A percentile compares a stretch with the other conserved stretches of the same genome.
Conservation (phyloP, 31 red algal species). For the Endocladia muricata region DNA sequence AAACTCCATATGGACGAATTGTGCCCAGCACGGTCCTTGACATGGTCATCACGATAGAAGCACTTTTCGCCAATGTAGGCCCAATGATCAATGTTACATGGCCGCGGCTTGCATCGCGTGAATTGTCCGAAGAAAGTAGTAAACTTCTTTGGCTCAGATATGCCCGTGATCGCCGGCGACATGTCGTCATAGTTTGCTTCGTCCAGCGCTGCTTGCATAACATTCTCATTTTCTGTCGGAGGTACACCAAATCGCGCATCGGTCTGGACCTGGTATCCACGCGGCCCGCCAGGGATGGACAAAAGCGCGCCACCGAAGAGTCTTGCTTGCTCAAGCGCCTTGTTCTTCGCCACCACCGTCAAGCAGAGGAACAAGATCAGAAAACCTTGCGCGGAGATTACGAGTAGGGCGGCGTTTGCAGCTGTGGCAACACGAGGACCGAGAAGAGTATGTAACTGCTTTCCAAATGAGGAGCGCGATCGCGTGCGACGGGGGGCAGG, state of each 20-base stretch:
- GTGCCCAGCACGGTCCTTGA: conserved; percentile 36
- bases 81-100: conserved; percentile 47
- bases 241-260: neutral
- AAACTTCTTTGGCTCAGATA: neutral
- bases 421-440: neutral
- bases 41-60: conserved; percentile 28
- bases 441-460: conserved; percentile 5
- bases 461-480: neutral
- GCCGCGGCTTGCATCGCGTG: conserved; percentile 5
- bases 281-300: neutral
- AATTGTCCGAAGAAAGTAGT: conserved; percentile 11
- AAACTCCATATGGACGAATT: conserved; percentile 58
- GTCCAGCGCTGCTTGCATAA: neutral
- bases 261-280: neutral
- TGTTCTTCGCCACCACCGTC: neutral
- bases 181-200: conserved; percentile 10
- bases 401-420: neutral
- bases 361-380: conserved; percentile 20
- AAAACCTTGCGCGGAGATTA: neutral
- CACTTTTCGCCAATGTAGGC: conserved; percentile 53
- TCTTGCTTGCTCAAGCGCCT: neutral
- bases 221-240: neutral
- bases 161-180: conserved; percentile 15
- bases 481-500: conserved; percentile 1
- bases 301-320: neutral